Percentiles rank a stretch among this genome's conserved stretches.
Evolutionary conservation across 257 asterid species (phyloP).

Genomic region (Forsythia suspensa): DNA sequence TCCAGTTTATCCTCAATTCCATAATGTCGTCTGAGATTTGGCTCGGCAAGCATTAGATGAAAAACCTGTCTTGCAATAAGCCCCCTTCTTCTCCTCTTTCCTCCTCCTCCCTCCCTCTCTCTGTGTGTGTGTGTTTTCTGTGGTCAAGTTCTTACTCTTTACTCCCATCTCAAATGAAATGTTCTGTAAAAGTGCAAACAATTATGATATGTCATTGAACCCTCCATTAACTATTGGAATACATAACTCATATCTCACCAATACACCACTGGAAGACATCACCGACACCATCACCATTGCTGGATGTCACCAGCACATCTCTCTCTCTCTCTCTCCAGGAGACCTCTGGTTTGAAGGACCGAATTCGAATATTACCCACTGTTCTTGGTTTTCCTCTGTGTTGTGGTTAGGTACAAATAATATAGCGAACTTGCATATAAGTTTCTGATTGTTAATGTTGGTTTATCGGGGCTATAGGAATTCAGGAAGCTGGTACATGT

Average conservation of each 20-base stretch:
- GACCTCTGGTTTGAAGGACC: background rate
- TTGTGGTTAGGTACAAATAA: background rate
- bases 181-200: background rate
- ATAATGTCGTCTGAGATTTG: too few relatives aligned
- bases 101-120: too few relatives aligned
- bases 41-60: too few relatives aligned
- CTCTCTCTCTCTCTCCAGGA: background rate
- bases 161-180: background rate
- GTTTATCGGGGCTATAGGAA: background rate
- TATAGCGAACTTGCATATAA: background rate
- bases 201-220: background rate
- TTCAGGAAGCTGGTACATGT: background rate
- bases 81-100: too few relatives aligned
- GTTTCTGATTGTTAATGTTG: background rate
- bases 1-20: too few relatives aligned
- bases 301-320: background rate
- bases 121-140: too few relatives aligned
- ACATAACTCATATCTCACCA: background rate
- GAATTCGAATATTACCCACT: background rate
- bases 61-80: too few relatives aligned
- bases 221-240: background rate
- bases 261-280: background rate
- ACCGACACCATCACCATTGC: background rate
- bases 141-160: background rate
- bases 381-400: background rate